phyloP scores from a whole-genome alignment of 2,329 filamentous ascomycete genomes.

The Canariomyces notabilis region DNA sequence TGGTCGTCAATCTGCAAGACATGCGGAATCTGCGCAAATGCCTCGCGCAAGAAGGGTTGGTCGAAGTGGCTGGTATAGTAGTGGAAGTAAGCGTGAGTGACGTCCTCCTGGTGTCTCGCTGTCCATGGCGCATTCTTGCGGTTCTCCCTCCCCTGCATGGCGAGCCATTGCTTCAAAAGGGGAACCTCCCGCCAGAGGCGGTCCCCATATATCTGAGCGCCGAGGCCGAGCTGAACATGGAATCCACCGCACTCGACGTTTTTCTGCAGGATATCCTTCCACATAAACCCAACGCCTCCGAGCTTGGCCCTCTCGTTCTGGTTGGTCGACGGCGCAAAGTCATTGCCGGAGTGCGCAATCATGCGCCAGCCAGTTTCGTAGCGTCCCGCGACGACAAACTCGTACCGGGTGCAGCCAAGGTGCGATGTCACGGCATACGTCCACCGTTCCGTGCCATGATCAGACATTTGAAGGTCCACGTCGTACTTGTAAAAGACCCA shows the following conservation, averaged over 20 bases:
- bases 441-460: constrained; percentile 77
- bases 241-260: constrained; percentile 95
- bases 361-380: constrained; percentile 93
- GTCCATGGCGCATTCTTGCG: constrained; percentile 89
- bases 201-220: constrained; percentile 94
- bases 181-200: constrained; percentile 95
- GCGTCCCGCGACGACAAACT: constrained; percentile 89
- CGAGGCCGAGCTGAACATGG: constrained; percentile 85
- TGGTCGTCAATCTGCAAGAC: constrained; percentile 92
- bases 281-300: constrained; percentile 91
- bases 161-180: constrained; percentile 88
- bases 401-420: constrained; percentile 93
- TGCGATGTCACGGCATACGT: constrained; percentile 98
- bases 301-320: constrained; percentile 80
- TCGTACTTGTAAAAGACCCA: constrained; percentile 98
- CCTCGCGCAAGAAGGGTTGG: constrained; percentile 88
- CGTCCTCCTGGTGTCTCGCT: constrained; percentile 89
- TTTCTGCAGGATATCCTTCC: constrained; percentile 98
- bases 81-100: constrained; percentile 94
- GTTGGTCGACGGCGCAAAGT: constrained; percentile 84
- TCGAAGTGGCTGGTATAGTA: constrained; percentile 99
- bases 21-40: constrained; percentile 95
- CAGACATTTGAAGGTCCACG: constrained; percentile 83
- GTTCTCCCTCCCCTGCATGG: constrained; percentile 87
- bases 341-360: constrained; percentile 91